phyloP scores from a whole-genome alignment of 495 filamentous ascomycete genomes.

The Neurospora sp. region DNA sequence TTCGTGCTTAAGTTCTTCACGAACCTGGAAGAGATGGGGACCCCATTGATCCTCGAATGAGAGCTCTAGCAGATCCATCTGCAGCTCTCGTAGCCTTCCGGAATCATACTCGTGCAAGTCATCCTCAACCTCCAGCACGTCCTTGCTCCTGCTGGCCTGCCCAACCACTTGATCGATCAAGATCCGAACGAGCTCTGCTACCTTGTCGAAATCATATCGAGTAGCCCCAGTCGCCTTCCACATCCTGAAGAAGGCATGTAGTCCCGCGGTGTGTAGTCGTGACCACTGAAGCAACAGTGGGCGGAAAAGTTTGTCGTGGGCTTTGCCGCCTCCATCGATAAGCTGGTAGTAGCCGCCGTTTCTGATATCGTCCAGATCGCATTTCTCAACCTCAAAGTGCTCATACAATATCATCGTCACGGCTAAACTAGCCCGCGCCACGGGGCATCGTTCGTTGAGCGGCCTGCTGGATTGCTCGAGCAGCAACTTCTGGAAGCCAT shows the following conservation, averaged over 20 bases:
- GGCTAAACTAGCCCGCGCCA: slow-evolving; percentile 78
- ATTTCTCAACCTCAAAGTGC: slow-evolving; percentile 88
- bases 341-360: slow-evolving; percentile 47
- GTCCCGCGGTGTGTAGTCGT: slow-evolving; percentile 75
- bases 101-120: slow-evolving; percentile 79
- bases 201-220: slow-evolving; percentile 79
- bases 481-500: slow-evolving; percentile 82
- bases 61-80: slow-evolving; percentile 87
- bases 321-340: slow-evolving; percentile 59
- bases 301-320: slow-evolving; percentile 78
- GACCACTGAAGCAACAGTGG: slow-evolving; percentile 92
- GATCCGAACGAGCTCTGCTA: slow-evolving; percentile 81
- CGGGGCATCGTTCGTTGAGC: slow-evolving; percentile 66
- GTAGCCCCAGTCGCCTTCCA: slow-evolving; percentile 87
- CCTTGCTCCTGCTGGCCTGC: slow-evolving; percentile 69
- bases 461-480: slow-evolving; percentile 78
- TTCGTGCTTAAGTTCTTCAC: slow-evolving; percentile 88
- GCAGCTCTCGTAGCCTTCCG: slow-evolving; percentile 65
- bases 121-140: slow-evolving; percentile 81
- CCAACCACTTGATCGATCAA: slow-evolving; percentile 89
- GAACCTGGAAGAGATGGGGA: slow-evolving; percentile 75
- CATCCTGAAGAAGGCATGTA: slow-evolving; percentile 84
- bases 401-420: slow-evolving; percentile 86
- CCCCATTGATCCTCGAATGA: slow-evolving; percentile 95
- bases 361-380: slow-evolving; percentile 71